Base-by-base conservation (phyloP, 148 eudicot genomes). In the Vaccinium darrowii region DNA sequence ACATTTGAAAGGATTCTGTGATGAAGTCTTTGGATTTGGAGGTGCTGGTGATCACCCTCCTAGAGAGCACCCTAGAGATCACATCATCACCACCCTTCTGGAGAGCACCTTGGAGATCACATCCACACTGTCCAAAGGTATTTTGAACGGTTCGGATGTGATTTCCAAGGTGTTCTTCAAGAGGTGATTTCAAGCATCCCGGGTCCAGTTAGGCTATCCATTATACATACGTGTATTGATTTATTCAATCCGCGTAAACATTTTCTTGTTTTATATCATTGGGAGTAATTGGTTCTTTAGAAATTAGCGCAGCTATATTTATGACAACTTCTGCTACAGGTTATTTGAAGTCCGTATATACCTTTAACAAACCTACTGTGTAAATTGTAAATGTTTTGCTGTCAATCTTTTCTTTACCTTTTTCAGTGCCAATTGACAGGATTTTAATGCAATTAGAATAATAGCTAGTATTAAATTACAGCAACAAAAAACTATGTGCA, bases 351-450 rank as follows among this genome's bases (percentile, higher is more conserved):
- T 10, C 72, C 33, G 10, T 10, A 65, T 65, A 13, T 23, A 23
- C 23, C 23, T 51, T 51, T 51, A 51, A 51, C 53, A 7, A 50
- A 8, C 71, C 33, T 1, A 23, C 30, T 65, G 30, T 65, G 47
- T 23, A 65, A 21, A 65, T 65, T 65, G 47, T 27, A 2, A 69
- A 8, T 69, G 74, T 14, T 14, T 25, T 27, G 14, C 39, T 30
- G 11, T 51, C 36, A 23, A 76, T 79, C 16, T 49, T 8, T 57
- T 57, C 16, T 6, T 0, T 30, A 33, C 7, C 67, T 56, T 79
- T 56, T 33, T 56, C 65, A 16, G 65, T 79, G 81, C 65, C 63
- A 79, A 15, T 79, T 7, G 60, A 33, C 81, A 23, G 62, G 81
- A 78, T 78, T 13, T 77, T 52, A 52, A 78, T 52, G 81, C 56